Evolutionary conservation across 2,329 filamentous ascomycete species (phyloP).

Genomic region (Exophiala sp.): DNA sequence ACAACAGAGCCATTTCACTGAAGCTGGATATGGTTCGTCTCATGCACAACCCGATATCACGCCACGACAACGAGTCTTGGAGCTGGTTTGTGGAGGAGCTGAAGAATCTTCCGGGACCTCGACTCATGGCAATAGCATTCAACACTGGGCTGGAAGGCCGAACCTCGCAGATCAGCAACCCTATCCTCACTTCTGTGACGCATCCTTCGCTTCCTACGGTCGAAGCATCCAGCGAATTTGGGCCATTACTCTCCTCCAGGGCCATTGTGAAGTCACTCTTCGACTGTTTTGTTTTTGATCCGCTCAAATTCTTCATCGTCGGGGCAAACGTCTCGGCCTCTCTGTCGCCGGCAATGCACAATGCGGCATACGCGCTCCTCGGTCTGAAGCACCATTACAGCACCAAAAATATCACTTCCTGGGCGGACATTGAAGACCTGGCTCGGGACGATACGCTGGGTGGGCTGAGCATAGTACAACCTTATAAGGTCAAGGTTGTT

Average conservation of each 20-base stretch:
- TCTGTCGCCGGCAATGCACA: slow-evolving; percentile 42
- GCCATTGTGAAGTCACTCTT: slow-evolving; percentile 34
- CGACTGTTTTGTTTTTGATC: slow-evolving; percentile 39
- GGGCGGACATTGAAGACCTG: slow-evolving; percentile 36
- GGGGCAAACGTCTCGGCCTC: slow-evolving; percentile 40
- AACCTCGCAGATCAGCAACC: slow-evolving; percentile 42
- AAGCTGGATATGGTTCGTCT: slow-evolving; percentile 39
- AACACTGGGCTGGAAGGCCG: slow-evolving; percentile 38
- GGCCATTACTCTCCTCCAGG: slow-evolving; percentile 29
- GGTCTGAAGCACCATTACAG: slow-evolving; percentile 39
- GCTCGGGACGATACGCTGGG: slow-evolving; percentile 38
- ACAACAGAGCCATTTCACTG: slow-evolving; percentile 34
- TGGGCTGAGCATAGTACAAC: slow-evolving; percentile 41
- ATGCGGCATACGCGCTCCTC: slow-evolving; percentile 37
- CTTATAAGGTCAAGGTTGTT: slow-evolving; percentile 39
- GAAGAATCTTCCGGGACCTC: slow-evolving; percentile 31
- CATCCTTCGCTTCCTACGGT: slow-evolving; percentile 33
- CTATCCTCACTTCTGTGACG: slow-evolving; percentile 38
- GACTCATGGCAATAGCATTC: slow-evolving; percentile 37
- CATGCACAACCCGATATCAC: slow-evolving; percentile 32
- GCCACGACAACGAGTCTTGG: slow-evolving; percentile 37
- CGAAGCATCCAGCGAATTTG: slow-evolving; percentile 27
- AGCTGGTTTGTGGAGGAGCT: slow-evolving; percentile 37
- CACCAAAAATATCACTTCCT: slow-evolving; percentile 35
- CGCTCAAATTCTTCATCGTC: slow-evolving; percentile 40